Evolutionary conservation across 805 yeast genomes (phyloP).

Genomic region (Brettanomyces anomalus): DNA sequence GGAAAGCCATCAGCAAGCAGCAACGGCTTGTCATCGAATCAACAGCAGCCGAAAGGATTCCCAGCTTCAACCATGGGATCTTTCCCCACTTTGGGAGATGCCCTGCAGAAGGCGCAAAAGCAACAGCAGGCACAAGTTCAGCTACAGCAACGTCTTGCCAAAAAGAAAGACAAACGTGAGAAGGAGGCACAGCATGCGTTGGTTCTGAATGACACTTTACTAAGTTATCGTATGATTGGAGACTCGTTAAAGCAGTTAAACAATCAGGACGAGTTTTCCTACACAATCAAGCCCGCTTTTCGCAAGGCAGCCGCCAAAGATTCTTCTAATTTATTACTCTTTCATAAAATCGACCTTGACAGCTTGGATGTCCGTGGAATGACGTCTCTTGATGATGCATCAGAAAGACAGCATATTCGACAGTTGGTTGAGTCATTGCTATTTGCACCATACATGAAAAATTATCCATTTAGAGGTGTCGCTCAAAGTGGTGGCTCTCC

Average conservation of each 20-base stretch:
- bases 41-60: slow-evolving; percentile 20
- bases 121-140: slow-evolving; percentile 20
- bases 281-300: slow-evolving; percentile 18
- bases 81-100: slow-evolving; percentile 42
- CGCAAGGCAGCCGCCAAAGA: slow-evolving; percentile 4
- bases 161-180: slow-evolving; percentile 21
- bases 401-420: slow-evolving; percentile 16
- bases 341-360: slow-evolving; percentile 16
- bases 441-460: slow-evolving; percentile 25
- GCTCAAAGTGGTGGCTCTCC: slow-evolving; percentile 1
- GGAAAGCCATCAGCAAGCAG: slow-evolving; percentile 24
- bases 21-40: slow-evolving; percentile 9
- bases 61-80: slow-evolving; percentile 21
- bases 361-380: slow-evolving; percentile 9
- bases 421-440: slow-evolving; percentile 23
- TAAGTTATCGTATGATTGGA: slow-evolving; percentile 18
- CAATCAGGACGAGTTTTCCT: slow-evolving; percentile 14
- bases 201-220: slow-evolving; percentile 15
- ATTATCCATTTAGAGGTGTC: slow-evolving; percentile 20
- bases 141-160: slow-evolving; percentile 19
- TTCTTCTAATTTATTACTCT: slow-evolving; percentile 9
- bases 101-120: slow-evolving; percentile 9
- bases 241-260: slow-evolving; percentile 21
- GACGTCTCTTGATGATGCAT: slow-evolving; percentile 6
- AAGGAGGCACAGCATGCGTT: slow-evolving; percentile 15